phyloP scores from a whole-genome alignment of 768 basidiomycete genomes.

The Suillus cothurnatus region DNA sequence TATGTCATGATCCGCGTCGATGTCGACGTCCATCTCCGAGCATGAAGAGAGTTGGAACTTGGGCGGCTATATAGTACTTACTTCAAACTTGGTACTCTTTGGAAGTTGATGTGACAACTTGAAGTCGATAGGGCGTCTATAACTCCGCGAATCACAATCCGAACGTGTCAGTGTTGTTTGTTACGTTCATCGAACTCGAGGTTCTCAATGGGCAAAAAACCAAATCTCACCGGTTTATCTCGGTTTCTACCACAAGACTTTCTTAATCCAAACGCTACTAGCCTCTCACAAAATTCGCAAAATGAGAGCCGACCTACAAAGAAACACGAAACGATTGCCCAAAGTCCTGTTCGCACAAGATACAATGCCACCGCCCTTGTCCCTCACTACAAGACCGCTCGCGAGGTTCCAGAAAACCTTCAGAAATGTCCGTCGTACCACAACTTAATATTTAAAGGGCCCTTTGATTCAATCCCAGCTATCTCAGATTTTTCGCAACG shows the following conservation, averaged over 20 bases:
- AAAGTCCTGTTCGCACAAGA: conserved; percentile 37
- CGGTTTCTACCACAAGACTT: conserved; percentile 45
- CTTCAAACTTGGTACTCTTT: background rate
- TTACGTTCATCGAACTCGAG: background rate
- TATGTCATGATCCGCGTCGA: background rate
- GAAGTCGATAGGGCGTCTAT: background rate
- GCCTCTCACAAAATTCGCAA: conserved; percentile 11
- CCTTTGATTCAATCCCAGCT: conserved; percentile 1
- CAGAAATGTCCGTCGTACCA: conserved; percentile 70
- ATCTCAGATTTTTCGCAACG: conserved; percentile 85
- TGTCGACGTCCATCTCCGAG: background rate
- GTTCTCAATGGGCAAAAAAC: conserved; percentile 41
- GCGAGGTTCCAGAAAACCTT: conserved; percentile 76
- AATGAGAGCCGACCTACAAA: conserved; percentile 12
- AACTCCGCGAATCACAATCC: conserved; percentile 7
- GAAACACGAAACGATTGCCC: conserved; percentile 26
- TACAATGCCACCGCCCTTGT: conserved; percentile 78
- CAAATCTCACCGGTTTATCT: conserved; percentile 44
- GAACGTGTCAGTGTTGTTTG: background rate
- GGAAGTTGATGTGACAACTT: background rate
- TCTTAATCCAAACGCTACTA: conserved; percentile 17
- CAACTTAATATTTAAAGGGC: background rate
- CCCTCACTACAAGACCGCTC: conserved; percentile 61
- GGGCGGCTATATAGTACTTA: background rate
- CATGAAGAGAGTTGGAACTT: background rate